A percentile compares a stretch with the other conserved stretches of the same genome.
Conservation (phyloP, 2,329 filamentous ascomycete species). For the Neopestalotiopsis sp. region DNA sequence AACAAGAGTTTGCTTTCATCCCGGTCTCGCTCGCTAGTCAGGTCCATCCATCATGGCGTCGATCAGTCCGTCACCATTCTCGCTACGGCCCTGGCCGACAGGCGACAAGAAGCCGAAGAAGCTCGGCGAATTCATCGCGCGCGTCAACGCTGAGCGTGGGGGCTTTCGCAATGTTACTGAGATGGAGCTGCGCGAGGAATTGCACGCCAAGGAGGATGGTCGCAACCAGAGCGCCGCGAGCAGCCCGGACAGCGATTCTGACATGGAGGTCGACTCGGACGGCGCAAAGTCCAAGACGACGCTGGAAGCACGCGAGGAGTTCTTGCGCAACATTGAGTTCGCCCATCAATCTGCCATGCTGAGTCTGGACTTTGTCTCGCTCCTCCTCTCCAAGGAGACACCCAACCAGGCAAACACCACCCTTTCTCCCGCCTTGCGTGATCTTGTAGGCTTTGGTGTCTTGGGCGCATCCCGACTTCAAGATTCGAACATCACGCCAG, state of each 20-base stretch:
- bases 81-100: conserved; percentile 68
- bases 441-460: conserved; percentile 75
- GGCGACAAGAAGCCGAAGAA: conserved; percentile 62
- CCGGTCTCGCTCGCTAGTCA: not conserved
- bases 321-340: conserved; percentile 62
- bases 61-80: conserved; percentile 47
- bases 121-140: conserved; percentile 76
- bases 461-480: conserved; percentile 71
- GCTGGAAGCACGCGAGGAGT: conserved; percentile 57
- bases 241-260: conserved; percentile 50
- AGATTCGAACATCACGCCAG: conserved; percentile 61
- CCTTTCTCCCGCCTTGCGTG: conserved; percentile 72
- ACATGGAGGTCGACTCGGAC: conserved; percentile 50
- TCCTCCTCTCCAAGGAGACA: conserved; percentile 82
- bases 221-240: conserved; percentile 45
- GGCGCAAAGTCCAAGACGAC: conserved; percentile 47
- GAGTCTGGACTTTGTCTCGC: conserved; percentile 81
- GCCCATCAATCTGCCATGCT: conserved; percentile 67
- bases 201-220: conserved; percentile 51
- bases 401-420: conserved; percentile 72
- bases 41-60: conserved; percentile 25
- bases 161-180: conserved; percentile 84
- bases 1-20: not conserved
- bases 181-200: conserved; percentile 71
- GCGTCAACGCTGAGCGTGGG: conserved; percentile 78